These are phyloP conservation scores for Penicillium polonicum DNA, from an alignment of 2,329 filamentous ascomycete genomes.

Conservation along the genomic window DNA sequence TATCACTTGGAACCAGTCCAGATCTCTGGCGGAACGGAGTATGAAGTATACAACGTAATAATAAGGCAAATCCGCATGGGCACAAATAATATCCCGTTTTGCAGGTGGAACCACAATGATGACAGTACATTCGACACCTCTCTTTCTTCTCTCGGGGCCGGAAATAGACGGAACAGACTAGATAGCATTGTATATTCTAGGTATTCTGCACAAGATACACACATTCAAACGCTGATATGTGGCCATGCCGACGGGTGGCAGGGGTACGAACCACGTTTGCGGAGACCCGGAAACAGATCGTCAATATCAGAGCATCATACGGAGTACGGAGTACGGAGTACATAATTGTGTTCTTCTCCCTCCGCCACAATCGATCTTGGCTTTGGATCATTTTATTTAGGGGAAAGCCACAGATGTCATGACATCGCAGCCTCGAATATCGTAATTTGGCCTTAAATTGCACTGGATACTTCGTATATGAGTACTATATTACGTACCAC, in stretches of 20 bases:
- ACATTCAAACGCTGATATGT: not conserved
- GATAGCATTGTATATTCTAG: not conserved
- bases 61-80: not conserved
- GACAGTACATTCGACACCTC: not conserved
- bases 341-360: not conserved
- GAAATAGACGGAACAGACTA: not conserved
- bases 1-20: not conserved
- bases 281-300: slow-evolving; percentile 4
- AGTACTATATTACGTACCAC: not conserved
- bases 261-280: slow-evolving; percentile 12
- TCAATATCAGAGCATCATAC: not conserved
- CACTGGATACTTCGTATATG: not conserved
- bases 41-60: not conserved
- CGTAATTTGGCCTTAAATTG: not conserved
- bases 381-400: not conserved
- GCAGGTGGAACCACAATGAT: not conserved
- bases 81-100: not conserved
- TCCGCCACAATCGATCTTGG: not conserved
- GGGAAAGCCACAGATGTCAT: slow-evolving; percentile 11
- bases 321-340: not conserved
- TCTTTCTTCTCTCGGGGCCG: not conserved
- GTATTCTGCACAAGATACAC: too few relatives aligned
- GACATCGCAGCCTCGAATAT: not conserved
- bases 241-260: not conserved
- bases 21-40: not conserved